phyloP scores from a whole-genome alignment of 169 alveolate species.

The Plasmodium gaboni region DNA sequence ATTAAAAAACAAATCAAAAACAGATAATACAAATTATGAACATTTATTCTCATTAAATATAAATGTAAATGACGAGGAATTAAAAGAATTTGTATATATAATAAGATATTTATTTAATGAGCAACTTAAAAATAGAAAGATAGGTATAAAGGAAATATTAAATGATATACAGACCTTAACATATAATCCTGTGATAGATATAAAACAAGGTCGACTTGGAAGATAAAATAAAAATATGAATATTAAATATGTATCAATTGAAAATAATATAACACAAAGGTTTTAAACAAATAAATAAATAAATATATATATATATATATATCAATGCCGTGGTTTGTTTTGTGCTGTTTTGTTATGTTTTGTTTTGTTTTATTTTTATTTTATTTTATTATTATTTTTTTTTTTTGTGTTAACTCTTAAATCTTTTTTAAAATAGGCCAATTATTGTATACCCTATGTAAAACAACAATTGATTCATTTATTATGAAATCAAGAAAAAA shows the following conservation, averaged over 20 bases:
- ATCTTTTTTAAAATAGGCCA: neutral
- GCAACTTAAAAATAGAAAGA: slow-evolving; percentile 24
- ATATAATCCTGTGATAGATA: slow-evolving; percentile 60
- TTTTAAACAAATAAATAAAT: too few species aligned
- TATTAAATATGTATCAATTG: neutral
- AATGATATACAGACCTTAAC: slow-evolving; percentile 66
- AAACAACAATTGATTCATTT: slow-evolving; percentile 26
- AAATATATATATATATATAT: neutral
- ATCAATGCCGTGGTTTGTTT: neutral
- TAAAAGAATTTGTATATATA: slow-evolving; percentile 65
- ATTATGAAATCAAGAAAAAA: slow-evolving; percentile 10
- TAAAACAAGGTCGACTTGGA: slow-evolving; percentile 64
- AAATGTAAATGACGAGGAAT: slow-evolving; percentile 16
- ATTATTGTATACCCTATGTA: neutral
- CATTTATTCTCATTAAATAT: slow-evolving; percentile 46
- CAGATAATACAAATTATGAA: slow-evolving; percentile 38
- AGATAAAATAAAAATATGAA: slow-evolving; percentile 5
- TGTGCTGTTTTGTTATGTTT: neutral
- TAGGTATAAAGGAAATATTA: slow-evolving; percentile 21
- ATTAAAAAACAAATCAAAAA: slow-evolving; percentile 62
- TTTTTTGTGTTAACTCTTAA: neutral
- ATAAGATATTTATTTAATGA: slow-evolving; percentile 44
- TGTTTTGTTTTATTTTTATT: neutral
- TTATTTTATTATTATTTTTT: neutral
- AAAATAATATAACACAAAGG: too few species aligned